Conservation (phyloP, 805 yeast species). For the Suhomyces tanzawaensis region DNA sequence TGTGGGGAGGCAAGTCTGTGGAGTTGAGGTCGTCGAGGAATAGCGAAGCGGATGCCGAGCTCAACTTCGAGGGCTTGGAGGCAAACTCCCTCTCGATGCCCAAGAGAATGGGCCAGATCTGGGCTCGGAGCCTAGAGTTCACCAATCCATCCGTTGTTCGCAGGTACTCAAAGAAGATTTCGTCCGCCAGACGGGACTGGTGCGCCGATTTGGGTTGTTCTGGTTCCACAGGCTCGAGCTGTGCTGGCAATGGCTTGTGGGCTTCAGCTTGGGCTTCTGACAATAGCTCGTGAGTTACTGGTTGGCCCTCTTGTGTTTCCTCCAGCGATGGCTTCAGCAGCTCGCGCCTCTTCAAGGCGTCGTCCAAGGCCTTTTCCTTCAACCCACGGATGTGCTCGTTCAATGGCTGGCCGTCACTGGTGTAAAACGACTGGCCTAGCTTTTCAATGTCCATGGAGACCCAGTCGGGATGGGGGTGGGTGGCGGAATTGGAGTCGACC, state of each 20-base stretch:
- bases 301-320: too few species aligned
- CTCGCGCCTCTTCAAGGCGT: slow-evolving; percentile 26
- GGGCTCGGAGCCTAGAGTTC: slow-evolving; percentile 36
- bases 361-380: slow-evolving; percentile 36
- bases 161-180: slow-evolving; percentile 32
- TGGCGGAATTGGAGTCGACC: too few species aligned
- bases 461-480: slow-evolving; percentile 40
- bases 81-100: slow-evolving; percentile 18
- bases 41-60: background rate
- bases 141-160: slow-evolving; percentile 50
- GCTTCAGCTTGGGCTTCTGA: too few species aligned
- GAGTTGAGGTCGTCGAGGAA: slow-evolving; percentile 12
- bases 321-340: too few species aligned
- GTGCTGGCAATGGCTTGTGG: too few species aligned
- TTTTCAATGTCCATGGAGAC: slow-evolving; percentile 49
- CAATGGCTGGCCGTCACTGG: slow-evolving; percentile 38
- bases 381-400: slow-evolving; percentile 36
- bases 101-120: slow-evolving; percentile 53
- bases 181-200: too few species aligned
- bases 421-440: slow-evolving; percentile 46
- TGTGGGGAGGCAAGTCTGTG: slow-evolving; percentile 46
- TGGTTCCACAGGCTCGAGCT: too few species aligned
- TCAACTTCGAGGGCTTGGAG: slow-evolving; percentile 3
- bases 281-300: too few species aligned
- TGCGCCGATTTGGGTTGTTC: too few species aligned